phyloP scores from a whole-genome alignment of 1,284 basidiomycete genomes.

The Paramarasmius palmivorus region DNA sequence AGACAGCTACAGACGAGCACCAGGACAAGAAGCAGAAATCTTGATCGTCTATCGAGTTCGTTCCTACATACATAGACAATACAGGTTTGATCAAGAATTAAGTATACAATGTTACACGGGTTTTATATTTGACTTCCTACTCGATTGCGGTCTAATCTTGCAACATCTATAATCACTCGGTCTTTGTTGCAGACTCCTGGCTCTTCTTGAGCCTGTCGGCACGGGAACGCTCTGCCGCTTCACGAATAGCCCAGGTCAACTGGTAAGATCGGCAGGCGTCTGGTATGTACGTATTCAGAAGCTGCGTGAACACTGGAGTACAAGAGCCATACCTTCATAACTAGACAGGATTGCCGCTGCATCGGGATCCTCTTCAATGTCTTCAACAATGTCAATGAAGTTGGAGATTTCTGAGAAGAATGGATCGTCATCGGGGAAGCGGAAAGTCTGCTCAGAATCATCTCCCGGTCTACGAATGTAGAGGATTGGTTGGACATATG shows the following conservation, averaged over 20 bases:
- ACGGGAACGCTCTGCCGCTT: slow-evolving; percentile 68
- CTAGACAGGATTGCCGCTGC: slow-evolving; percentile 69
- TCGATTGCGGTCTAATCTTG: not conserved
- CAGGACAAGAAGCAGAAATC: slow-evolving; percentile 3
- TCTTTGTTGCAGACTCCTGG: slow-evolving; percentile 9
- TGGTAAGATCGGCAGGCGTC: slow-evolving; percentile 89
- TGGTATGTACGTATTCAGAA: slow-evolving; percentile 26
- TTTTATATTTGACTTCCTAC: not conserved
- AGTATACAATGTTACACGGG: no score
- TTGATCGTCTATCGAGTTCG: not conserved
- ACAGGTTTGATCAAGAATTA: no score
- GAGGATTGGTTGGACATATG: slow-evolving; percentile 82
- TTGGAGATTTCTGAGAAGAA: slow-evolving; percentile 91
- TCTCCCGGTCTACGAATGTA: slow-evolving; percentile 84
- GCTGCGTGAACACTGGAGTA: not conserved
- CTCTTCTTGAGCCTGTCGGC: slow-evolving; percentile 22
- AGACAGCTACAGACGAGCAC: slow-evolving; percentile 1
- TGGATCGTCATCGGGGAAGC: slow-evolving; percentile 85
- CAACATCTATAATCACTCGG: slow-evolving; percentile 15
- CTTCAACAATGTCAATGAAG: slow-evolving; percentile 82
- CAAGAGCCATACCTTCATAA: slow-evolving; percentile 64
- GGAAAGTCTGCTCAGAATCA: slow-evolving; percentile 78
- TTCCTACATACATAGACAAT: no score
- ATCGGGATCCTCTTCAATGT: slow-evolving; percentile 73
- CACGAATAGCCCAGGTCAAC: slow-evolving; percentile 85